These are phyloP conservation scores for Krasilnikovozyma curviuscula DNA, from an alignment of 768 basidiomycete species.

Conservation along the genomic window DNA sequence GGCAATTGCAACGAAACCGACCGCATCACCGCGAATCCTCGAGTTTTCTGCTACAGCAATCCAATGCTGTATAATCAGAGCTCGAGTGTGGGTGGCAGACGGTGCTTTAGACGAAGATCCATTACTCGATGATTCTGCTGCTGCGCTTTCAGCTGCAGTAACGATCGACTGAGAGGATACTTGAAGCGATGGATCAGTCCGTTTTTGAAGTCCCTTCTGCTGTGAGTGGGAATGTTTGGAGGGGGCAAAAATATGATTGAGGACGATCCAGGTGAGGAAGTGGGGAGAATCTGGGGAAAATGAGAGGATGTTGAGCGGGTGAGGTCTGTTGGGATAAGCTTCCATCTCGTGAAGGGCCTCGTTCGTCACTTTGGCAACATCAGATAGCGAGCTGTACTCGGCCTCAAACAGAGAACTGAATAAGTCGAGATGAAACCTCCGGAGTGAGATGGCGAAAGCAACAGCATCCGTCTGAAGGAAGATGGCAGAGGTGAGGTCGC, in stretches of 20 bases:
- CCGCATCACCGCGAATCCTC: conserved; percentile 53
- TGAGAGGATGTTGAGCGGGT: neutral
- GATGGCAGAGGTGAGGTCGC: conserved; percentile 49
- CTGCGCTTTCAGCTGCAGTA: neutral
- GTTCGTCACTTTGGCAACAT: neutral
- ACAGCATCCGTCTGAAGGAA: conserved; percentile 45
- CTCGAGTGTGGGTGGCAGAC: conserved; percentile 41
- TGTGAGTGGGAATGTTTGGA: conserved; percentile 23
- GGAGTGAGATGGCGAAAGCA: conserved; percentile 44
- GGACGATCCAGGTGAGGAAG: conserved; percentile 57
- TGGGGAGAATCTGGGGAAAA: conserved; percentile 38
- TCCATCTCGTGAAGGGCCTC: neutral
- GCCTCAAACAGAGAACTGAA: conserved; percentile 3
- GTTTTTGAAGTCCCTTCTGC: too few species aligned
- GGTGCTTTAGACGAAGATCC: too few species aligned
- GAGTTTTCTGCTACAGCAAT: conserved; percentile 52
- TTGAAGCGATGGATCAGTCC: too few species aligned
- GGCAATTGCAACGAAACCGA: conserved; percentile 56
- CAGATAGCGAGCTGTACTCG: neutral
- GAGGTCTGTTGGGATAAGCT: too few species aligned
- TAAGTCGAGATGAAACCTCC: conserved; percentile 34
- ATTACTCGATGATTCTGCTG: too few species aligned
- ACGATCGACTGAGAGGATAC: neutral
- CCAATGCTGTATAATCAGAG: conserved; percentile 56
- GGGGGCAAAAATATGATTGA: conserved; percentile 49